Conservation (phyloP, 192 early-diverging fungal species). For the Coemansia sp. region DNA sequence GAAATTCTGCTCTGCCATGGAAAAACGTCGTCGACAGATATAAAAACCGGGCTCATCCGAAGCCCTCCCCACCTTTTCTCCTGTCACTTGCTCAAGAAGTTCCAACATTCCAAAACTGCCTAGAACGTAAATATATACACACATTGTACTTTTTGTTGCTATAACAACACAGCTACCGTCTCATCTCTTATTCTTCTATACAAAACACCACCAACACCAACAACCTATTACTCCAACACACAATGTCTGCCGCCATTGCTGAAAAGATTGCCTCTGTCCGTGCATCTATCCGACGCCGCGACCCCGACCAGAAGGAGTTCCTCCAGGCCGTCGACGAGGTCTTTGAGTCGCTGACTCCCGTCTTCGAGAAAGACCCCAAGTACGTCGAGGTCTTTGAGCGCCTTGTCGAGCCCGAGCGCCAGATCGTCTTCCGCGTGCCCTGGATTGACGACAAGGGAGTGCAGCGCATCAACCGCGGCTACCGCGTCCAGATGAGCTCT, state of each 20-base stretch:
- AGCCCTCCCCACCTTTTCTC: neutral
- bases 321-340: constrained; percentile 57
- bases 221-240: neutral
- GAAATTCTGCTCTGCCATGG: neutral
- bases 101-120: neutral
- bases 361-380: constrained; percentile 51
- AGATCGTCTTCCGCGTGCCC: constrained; percentile 56
- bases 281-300: constrained; percentile 40
- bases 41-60: neutral
- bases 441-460: constrained; percentile 58
- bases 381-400: constrained; percentile 55
- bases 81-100: neutral
- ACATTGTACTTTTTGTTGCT: neutral
- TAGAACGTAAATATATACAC: neutral
- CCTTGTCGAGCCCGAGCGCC: constrained; percentile 58
- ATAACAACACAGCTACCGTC: neutral
- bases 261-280: constrained; percentile 44
- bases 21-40: neutral
- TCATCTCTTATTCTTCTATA: neutral
- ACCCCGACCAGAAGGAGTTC: constrained; percentile 55
- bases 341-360: constrained; percentile 52
- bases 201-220: neutral
- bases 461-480: constrained; percentile 58
- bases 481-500: constrained; percentile 61
- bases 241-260: constrained; percentile 32